Base-by-base conservation (phyloP, 768 basidiomycete species). In the Porphyrellus cyaneotinctus region DNA sequence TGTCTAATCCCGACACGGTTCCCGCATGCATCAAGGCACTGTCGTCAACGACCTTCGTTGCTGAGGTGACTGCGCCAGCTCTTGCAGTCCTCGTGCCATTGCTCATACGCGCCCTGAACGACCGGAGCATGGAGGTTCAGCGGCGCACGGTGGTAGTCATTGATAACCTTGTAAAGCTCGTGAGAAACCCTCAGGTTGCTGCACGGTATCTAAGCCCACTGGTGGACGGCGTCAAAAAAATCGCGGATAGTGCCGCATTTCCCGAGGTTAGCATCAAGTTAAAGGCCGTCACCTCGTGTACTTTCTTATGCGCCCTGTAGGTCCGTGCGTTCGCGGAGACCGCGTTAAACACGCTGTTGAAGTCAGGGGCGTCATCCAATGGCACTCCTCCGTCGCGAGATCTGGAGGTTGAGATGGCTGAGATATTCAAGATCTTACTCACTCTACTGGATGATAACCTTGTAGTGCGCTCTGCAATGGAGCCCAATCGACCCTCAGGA, bases 111-210 rank as follows among this genome's bases (percentile, higher is more conserved):
- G 95, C 91, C 11, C 76, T 97, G 61, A 95, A 95, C 59, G 95
- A 97, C 68, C 82, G 95, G 58, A 93, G 92, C 52, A 97, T 94
- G 86, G 94, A 97, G 62, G 91, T 94, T 18, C 93, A 95, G 67
- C 87, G 95, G 51, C 85, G 95, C 53, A 87, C 91, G 1, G 94
- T 97, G 52, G 86, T 97, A 44, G 92, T 97, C 64, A 83, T 94
- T 54, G 93, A 95, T 65, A 97, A 98, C 72, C 78, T 98, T 49
- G 95, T 97, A 72, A 98, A 97, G 73, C 88, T 98, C 56, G 95
- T 98, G 37, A 88, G 95, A 57, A 84, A 95, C 63, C 88, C 91
- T 3, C 84, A 79, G 54, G 83, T 97, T 35, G 95, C 95, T 46
- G 95, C 94, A 4, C 79, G 80, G 31, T 94, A 97, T 70, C 82